These are phyloP conservation scores for Cladosporium sp. DNA, from an alignment of 2,329 filamentous ascomycete genomes.

Conservation along the genomic window DNA sequence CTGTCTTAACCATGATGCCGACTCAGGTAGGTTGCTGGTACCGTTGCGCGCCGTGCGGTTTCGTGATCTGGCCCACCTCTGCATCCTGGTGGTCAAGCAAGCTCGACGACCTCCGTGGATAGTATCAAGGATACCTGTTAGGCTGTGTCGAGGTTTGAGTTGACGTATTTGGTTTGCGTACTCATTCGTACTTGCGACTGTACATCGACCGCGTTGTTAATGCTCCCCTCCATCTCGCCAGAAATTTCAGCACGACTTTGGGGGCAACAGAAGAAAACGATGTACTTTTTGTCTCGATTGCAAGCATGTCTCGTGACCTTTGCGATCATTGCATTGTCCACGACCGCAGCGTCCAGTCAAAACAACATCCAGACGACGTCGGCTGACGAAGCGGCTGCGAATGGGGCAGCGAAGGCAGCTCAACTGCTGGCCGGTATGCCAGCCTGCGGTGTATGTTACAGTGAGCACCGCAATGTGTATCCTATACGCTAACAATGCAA, in stretches of 20 bases:
- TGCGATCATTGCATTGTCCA: not conserved
- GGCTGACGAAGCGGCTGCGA: not conserved
- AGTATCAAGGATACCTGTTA: not conserved
- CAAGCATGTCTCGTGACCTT: not conserved
- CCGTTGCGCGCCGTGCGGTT: not conserved
- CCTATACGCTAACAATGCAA: not conserved
- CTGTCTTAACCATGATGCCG: not conserved
- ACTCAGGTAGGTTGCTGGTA: not conserved
- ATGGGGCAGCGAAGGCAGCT: not conserved
- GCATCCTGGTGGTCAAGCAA: not conserved
- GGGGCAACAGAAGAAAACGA: not conserved
- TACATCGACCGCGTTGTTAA: not conserved
- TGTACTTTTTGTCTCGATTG: not conserved
- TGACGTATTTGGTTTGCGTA: not conserved
- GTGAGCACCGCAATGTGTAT: not conserved
- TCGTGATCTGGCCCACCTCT: not conserved
- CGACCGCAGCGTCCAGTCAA: not conserved
- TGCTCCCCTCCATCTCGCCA: not conserved
- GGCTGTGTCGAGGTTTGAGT: not conserved
- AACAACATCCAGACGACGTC: not conserved
- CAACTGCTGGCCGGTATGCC: constrained; percentile 12
- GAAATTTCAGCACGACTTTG: not conserved
- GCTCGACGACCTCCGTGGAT: not conserved
- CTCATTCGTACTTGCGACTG: not conserved
- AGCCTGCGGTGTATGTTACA: constrained; percentile 4